phyloP scores from a whole-genome alignment of 169 alveolate species.

The Cytauxzoon felis region DNA sequence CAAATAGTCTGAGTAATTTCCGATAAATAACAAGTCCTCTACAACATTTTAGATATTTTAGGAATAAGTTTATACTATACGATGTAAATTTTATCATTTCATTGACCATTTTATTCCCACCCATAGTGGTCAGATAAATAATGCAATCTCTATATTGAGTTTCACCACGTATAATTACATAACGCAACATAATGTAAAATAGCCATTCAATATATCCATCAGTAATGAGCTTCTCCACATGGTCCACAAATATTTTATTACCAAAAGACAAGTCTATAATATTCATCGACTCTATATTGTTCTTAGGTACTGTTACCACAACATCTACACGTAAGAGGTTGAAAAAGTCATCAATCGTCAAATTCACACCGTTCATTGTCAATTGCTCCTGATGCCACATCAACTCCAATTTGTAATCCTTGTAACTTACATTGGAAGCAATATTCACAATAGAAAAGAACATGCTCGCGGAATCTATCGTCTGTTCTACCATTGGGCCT shows the following conservation, averaged over 20 bases:
- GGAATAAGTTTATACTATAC: conserved; percentile 79
- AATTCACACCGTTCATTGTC: conserved; percentile 30
- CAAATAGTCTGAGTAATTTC: conserved; percentile 81
- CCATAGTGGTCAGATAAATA: conserved; percentile 59
- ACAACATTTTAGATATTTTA: conserved; percentile 76
- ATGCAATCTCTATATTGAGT: conserved; percentile 67
- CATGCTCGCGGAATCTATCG: conserved; percentile 13
- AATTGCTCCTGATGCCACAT: conserved; percentile 42
- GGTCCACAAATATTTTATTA: conserved; percentile 50
- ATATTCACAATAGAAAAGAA: conserved; percentile 32
- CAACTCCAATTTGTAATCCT: conserved; percentile 7
- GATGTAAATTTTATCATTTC: conserved; percentile 68
- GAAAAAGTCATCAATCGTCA: conserved; percentile 42
- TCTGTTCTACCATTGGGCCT: conserved; percentile 2
- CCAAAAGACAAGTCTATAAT: conserved; percentile 57
- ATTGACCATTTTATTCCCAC: conserved; percentile 64
- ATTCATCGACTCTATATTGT: conserved; percentile 49
- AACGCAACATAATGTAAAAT: conserved; percentile 59
- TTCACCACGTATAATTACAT: conserved; percentile 64
- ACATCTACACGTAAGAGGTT: conserved; percentile 30
- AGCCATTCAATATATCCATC: conserved; percentile 66
- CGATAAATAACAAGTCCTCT: conserved; percentile 79
- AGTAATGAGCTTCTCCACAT: conserved; percentile 62
- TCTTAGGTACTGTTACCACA: conserved; percentile 49
- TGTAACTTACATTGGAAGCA: conserved; percentile 32